Conservation (phyloP, 306 rosid species). For the Hippophae rhamnoides region DNA sequence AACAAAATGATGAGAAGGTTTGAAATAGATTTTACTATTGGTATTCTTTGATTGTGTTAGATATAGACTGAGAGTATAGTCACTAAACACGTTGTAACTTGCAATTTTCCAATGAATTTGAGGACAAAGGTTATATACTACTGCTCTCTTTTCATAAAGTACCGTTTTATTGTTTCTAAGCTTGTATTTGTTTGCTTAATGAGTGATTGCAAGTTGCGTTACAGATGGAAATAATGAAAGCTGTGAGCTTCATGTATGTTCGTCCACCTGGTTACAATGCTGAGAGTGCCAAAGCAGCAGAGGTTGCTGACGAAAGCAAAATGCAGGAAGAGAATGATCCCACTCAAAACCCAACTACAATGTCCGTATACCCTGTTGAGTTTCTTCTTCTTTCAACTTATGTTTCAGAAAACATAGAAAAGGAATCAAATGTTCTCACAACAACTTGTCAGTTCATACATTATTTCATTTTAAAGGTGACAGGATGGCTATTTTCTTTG, state of each 20-base stretch:
- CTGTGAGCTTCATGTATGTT: constrained; percentile 97
- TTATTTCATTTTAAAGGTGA: neutral
- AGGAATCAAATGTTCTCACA: neutral
- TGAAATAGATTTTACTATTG: too few relatives aligned
- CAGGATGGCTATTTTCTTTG: neutral
- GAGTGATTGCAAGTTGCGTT: neutral
- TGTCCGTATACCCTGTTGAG: constrained; percentile 20
- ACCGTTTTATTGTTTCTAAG: neutral
- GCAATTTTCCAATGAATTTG: neutral
- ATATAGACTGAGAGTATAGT: too few relatives aligned
- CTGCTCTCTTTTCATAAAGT: neutral
- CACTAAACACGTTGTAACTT: too few relatives aligned
- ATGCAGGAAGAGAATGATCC: constrained; percentile 31
- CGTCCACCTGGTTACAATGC: constrained; percentile 94
- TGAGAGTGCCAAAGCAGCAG: constrained; percentile 92
- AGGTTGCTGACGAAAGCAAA: constrained; percentile 52
- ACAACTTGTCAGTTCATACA: neutral
- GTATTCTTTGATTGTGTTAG: too few relatives aligned
- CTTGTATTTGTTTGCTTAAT: neutral
- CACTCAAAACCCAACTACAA: constrained; percentile 26
- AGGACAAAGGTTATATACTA: neutral
- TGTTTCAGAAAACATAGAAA: neutral
- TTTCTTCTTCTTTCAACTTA: neutral
- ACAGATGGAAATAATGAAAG: constrained; percentile 88
- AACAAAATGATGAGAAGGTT: too few relatives aligned